These are phyloP conservation scores for Basidiobolus heterosporus DNA, from an alignment of 371 early-diverging fungal genomes.

Conservation along the genomic window DNA sequence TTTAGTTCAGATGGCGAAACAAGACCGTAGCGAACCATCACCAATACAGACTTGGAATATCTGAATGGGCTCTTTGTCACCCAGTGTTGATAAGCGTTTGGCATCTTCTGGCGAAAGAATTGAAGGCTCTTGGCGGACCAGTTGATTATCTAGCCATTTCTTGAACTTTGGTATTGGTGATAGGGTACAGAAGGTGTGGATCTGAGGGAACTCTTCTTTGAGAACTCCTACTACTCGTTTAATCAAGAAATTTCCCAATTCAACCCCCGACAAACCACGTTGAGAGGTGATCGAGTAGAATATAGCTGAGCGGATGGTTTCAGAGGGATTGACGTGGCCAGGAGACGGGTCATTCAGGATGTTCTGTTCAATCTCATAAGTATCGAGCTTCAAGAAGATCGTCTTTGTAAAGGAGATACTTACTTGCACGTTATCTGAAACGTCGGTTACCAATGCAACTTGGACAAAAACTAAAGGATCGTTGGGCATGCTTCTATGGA, in stretches of 20 bases:
- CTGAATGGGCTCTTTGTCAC: neutral
- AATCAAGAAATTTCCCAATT: conserved; percentile 71
- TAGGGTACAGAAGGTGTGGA: conserved; percentile 63
- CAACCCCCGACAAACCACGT: conserved; percentile 60
- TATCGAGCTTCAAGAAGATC: neutral
- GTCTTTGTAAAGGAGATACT: neutral
- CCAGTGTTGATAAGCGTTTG: neutral
- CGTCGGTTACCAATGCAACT: conserved; percentile 40
- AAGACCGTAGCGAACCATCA: too few relatives aligned
- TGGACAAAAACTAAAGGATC: conserved; percentile 75
- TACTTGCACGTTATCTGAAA: conserved; percentile 34
- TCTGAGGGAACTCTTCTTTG: conserved; percentile 34
- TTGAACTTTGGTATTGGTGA: conserved; percentile 75
- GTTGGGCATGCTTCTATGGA: conserved; percentile 43
- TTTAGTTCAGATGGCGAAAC: too few relatives aligned
- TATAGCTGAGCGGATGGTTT: conserved; percentile 39
- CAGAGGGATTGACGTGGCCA: conserved; percentile 5
- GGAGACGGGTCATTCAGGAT: conserved; percentile 41
- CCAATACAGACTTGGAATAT: neutral
- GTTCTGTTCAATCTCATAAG: conserved; percentile 9
- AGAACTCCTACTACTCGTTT: conserved; percentile 64
- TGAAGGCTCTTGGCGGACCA: conserved; percentile 4
- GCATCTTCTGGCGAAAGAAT: conserved; percentile 11
- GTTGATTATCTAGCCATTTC: conserved; percentile 38
- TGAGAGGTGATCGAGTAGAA: conserved; percentile 84